Base-by-base conservation (phyloP, 768 basidiomycete species). In the Amanita phalloides region DNA sequence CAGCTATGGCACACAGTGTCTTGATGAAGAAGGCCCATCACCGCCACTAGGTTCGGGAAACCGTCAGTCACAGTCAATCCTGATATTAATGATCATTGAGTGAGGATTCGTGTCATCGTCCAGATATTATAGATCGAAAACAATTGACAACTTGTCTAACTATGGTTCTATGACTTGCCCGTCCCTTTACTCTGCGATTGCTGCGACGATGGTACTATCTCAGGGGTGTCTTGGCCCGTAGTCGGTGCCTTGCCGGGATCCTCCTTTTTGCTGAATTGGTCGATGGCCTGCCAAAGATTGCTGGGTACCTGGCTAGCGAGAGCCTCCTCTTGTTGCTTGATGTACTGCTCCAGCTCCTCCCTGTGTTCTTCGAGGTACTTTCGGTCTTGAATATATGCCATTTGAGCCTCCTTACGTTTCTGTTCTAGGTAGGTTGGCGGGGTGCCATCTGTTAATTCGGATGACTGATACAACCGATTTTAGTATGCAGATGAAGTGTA, bases 381-480 rank as follows among this genome's bases (percentile, higher is more conserved):
- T 62, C 74, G 74, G 55, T 78, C 78, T 33, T 75, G 71, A 44
- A 57, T 55, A 53, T 77, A 79, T 51, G 73, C 71, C 39, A 64
- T 53, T 57, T 78, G 78, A 1, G 78, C 77, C 54, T 79, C 76
- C 33, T 62, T 58, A 6, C 77, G 73, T 53, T 77, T 78, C 56
- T 68, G 70, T 55, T 79, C 78, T 20, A 79, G 70, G 55, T 78
- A 78, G 3, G 77, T 78, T 1, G 67, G 70, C 0, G 78, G 76
- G 11, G 71, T 62, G 9, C 57, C 63, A 14, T 61, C 60, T 23
- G 61, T 62, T 30, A 63, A 49, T 17, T 53, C 54, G 32, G 61
- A 41, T 47, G 61, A 38, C 63, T 57, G 46, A 43, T 21, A 23
- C 41, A 23, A 26, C 50, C 48, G 17, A 28, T 39, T 32, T 54